Base-by-base conservation (phyloP, 2,329 filamentous ascomycete genomes). In the Didymella pinodella region DNA sequence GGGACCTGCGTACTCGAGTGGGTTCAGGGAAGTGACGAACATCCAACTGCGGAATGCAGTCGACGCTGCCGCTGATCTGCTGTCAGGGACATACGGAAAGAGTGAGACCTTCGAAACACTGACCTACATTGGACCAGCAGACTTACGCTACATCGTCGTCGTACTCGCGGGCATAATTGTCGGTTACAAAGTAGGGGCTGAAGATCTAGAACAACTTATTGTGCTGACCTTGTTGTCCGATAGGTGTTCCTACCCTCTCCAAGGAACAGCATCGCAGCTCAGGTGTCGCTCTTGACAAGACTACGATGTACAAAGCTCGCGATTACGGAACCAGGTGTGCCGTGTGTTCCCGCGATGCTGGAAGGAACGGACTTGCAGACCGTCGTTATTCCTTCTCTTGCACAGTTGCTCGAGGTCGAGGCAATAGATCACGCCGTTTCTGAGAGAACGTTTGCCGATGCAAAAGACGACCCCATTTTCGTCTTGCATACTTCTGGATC, bases 51-150 rank as follows among this genome's bases (percentile, higher is more conserved):
- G 14, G 8, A 44, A 44, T 16, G 20, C 40, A 25, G 40, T 44
- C 40, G 26, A 44, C n/a, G 26, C 2, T 28, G 41, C 22, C 7
- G 41, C 41, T 20, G 26, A 6, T 26, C 40, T 44, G 11, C 18
- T 44, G 8, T 11, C 16, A 6, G 18, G 5, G 20, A 26, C 40
- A 14, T 44, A 14, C 10, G 40, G 22, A 4, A 22, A 25, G 40
- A 44, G 40, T 22, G 40, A 44, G 40, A 44, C 5, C 20, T 44
- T 44, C 40, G 40, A 44, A 22, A 44, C 40, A 25, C 40, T 44
- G 40, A 16, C 40, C 40, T 44, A 44, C 14, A 22, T 44, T 22
- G 40, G 40, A 8, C 20, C 40, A 26, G 26, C 40, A 20, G 40
- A 43, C 18, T 25, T 43, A 26, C 40, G 40, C 10, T 43, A 43